Percentiles rank a stretch among this genome's conserved stretches.
These are phyloP conservation scores for Ashbya aceris DNA, from an alignment of 1,139 yeast genomes.

Conservation along the genomic window DNA sequence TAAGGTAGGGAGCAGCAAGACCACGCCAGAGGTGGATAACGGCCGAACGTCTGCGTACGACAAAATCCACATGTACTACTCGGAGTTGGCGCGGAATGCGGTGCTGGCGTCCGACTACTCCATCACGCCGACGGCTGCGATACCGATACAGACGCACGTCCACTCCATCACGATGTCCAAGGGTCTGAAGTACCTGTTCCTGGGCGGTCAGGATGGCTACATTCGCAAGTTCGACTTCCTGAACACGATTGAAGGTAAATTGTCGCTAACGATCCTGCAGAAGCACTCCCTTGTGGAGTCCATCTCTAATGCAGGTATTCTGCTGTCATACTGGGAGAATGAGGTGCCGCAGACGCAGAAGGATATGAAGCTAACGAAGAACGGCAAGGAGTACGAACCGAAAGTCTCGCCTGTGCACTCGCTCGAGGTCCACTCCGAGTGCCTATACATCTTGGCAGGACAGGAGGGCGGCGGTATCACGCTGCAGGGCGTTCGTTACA, in stretches of 20 bases:
- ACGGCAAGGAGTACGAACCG: conserved; percentile 51
- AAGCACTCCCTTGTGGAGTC: conserved; percentile 83
- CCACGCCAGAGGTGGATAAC: conserved; percentile 19
- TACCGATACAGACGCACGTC: conserved; percentile 61
- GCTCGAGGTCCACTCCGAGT: conserved; percentile 72
- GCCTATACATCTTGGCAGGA: conserved; percentile 81
- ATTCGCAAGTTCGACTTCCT: conserved; percentile 82
- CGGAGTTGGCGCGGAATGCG: conserved; percentile 37
- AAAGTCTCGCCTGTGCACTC: conserved; percentile 77
- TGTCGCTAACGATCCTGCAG: conserved; percentile 85
- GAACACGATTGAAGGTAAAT: conserved; percentile 80
- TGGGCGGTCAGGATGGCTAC: conserved; percentile 96
- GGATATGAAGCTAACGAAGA: conserved; percentile 32
- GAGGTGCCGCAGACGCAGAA: conserved; percentile 64
- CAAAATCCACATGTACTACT: conserved; percentile 31
- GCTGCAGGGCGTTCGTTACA: conserved; percentile 70
- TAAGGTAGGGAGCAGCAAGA: conserved; percentile 5
- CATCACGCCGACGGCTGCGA: conserved; percentile 60
- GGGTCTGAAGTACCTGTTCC: conserved; percentile 80
- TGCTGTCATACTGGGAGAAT: conserved; percentile 88
- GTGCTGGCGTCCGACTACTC: conserved; percentile 43
- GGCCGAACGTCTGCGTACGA: conserved; percentile 22
- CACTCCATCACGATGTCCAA: conserved; percentile 71
- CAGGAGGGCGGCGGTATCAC: conserved; percentile 79
- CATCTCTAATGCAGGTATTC: conserved; percentile 72